Conservation (phyloP, 2,329 filamentous ascomycete species). For the Bipolaris bicolor region DNA sequence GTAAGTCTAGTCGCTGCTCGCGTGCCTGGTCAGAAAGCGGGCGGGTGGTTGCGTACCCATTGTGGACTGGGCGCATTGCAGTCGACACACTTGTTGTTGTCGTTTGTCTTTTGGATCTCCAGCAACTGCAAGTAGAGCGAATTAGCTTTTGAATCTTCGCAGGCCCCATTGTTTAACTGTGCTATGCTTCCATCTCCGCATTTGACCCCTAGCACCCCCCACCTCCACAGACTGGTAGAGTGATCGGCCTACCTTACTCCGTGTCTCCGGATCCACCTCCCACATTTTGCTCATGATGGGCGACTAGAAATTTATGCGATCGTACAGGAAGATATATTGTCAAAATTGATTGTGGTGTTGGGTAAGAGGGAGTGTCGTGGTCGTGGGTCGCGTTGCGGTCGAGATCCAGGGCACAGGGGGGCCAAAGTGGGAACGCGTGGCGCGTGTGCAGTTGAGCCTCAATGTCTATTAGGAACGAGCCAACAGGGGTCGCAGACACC, state of each 20-base stretch:
- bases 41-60: slow-evolving; percentile 70
- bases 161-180: background rate
- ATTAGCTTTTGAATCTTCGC: slow-evolving; percentile 20
- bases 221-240: slow-evolving; percentile 11
- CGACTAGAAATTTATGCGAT: slow-evolving; percentile 4
- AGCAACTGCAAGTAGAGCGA: slow-evolving; percentile 67
- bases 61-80: slow-evolving; percentile 95
- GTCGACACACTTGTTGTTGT: slow-evolving; percentile 92
- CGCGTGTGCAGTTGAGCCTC: slow-evolving; percentile 26
- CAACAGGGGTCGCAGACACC: background rate
- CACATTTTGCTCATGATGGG: slow-evolving; percentile 76
- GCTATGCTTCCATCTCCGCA: slow-evolving; percentile 4
- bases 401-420: slow-evolving; percentile 22
- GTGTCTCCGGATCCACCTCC: slow-evolving; percentile 98
- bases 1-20: slow-evolving; percentile 18
- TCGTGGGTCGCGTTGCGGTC: slow-evolving; percentile 16
- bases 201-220: slow-evolving; percentile 17
- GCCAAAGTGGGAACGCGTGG: slow-evolving; percentile 24
- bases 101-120: slow-evolving; percentile 86
- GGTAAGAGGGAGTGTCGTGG: slow-evolving; percentile 1
- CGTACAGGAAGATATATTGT: background rate
- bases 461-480: slow-evolving; percentile 1
- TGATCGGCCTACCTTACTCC: slow-evolving; percentile 74
- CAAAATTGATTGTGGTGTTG: background rate
- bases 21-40: slow-evolving; percentile 8